Conservation (phyloP, 768 basidiomycete genomes). For the Phaeotremella fagi region DNA sequence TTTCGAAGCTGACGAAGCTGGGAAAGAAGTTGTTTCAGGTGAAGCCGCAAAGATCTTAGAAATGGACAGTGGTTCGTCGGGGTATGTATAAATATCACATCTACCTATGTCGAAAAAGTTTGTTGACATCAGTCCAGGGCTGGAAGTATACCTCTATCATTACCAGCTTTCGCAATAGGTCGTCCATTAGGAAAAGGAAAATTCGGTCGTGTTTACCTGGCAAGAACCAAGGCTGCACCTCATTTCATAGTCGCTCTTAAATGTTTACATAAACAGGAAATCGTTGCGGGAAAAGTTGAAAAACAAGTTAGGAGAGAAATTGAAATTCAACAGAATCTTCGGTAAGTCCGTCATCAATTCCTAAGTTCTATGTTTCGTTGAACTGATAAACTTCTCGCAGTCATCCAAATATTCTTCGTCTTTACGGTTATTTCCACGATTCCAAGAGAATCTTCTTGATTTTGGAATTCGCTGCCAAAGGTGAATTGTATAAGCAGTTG, state of each 20-base stretch:
- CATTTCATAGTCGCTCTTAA: slow-evolving; percentile 95
- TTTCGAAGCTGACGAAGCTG: slow-evolving; percentile 75
- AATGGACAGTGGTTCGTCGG: slow-evolving; percentile 63
- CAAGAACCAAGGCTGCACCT: slow-evolving; percentile 80
- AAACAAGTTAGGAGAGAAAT: slow-evolving; percentile 97
- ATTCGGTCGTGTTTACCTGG: slow-evolving; percentile 98
- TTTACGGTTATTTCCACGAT: slow-evolving; percentile 98
- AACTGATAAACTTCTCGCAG: slow-evolving; percentile 44
- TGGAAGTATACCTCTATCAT: slow-evolving; percentile 62
- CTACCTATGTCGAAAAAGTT: neutral
- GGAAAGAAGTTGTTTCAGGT: slow-evolving; percentile 61
- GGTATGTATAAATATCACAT: slow-evolving; percentile 3
- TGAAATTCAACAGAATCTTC: slow-evolving; percentile 92
- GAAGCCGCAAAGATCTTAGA: slow-evolving; percentile 76
- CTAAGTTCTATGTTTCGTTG: no score
- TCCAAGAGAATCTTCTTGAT: slow-evolving; percentile 95
- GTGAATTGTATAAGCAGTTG: slow-evolving; percentile 94
- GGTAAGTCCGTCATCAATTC: no score
- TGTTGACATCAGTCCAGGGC: slow-evolving; percentile 8
- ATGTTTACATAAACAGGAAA: slow-evolving; percentile 93
- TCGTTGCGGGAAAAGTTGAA: slow-evolving; percentile 84
- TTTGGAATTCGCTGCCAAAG: slow-evolving; percentile 95
- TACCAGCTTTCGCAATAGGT: slow-evolving; percentile 87
- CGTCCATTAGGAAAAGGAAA: slow-evolving; percentile 97
- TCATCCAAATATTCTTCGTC: slow-evolving; percentile 86